Evolutionary conservation across 306 rosid genomes (phyloP), one percentile per base, ranked within the genome.

Genomic region (Dryas drummondii): DNA sequence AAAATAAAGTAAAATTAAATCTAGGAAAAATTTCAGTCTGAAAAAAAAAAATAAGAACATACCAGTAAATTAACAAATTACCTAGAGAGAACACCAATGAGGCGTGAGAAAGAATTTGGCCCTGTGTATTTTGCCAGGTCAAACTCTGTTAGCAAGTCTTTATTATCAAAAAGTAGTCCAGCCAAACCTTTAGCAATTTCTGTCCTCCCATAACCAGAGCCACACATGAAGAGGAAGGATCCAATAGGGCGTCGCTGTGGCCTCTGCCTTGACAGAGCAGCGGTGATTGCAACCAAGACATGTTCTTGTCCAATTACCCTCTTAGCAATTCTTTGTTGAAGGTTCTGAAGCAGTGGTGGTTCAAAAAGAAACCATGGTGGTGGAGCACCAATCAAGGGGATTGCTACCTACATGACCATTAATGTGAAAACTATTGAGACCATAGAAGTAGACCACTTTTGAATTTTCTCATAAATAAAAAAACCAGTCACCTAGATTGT

Each of bases 221-320:
- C 76, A 48, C 76, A 72, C 76, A 72, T 58, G 66, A 72, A 72
- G 57, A 72, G 63, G 67, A 72, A 72, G 76, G 76, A 72, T 26
- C 76, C 76, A 72, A 72, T 58, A 58, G 76, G 76, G 76, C 76
- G 57, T 58, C 4, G 27, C 51, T 51, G 57, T 46, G 56, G 76
- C 76, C 67, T 72, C 76, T 58, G 76, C 57, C 67, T 72, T 1
- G 76, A 72, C 49, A 72, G 41, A 72, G 76, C 76, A 58, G 68
- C 76, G 45, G 56, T 72, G 40, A 72, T 32, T 45, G 76, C 76
- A 44, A 58, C 57, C 8, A 72, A 57, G 27, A 72, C 76, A 3
- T 72, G 76, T 58, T 72, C 76, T 27, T 72, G 76, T 46, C 76
- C 76, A 72, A 72, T 26, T 46, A 72, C 76, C n/a, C 76, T 72